Conservation (phyloP, 257 asterid genomes). For the Ballota nigra region DNA sequence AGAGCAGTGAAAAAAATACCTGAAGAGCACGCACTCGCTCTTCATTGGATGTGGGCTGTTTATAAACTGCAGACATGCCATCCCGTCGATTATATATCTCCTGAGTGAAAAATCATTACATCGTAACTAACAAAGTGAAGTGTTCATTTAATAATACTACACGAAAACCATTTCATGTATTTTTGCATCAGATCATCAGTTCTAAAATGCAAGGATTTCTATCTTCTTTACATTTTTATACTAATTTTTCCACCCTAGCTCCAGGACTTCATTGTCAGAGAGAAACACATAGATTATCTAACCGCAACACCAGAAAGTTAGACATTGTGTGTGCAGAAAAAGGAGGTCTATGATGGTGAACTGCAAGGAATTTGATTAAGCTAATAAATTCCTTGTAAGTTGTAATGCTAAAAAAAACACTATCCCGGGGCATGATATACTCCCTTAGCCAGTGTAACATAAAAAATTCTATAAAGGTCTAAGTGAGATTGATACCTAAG, state of each 20-base stretch:
- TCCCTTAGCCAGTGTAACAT: background rate
- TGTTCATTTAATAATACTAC: slow-evolving; percentile 2
- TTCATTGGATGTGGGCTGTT: slow-evolving; percentile 58
- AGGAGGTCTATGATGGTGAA: background rate
- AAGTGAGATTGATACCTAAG: background rate
- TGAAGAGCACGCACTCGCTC: slow-evolving; percentile 63
- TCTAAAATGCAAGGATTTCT: background rate
- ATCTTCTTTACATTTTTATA: background rate
- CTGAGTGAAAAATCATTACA: slow-evolving; percentile 29
- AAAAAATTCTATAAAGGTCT: background rate
- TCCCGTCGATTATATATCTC: slow-evolving; percentile 48
- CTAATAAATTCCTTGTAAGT: too few species aligned
- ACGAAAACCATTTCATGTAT: background rate
- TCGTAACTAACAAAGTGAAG: background rate
- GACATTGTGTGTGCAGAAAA: background rate
- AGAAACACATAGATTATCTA: background rate
- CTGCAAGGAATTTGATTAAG: background rate
- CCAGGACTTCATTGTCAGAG: background rate
- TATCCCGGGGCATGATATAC: background rate
- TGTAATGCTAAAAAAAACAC: background rate
- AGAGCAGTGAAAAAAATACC: slow-evolving; percentile 36
- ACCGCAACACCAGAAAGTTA: background rate
- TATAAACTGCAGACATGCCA: slow-evolving; percentile 62
- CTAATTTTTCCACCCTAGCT: background rate
- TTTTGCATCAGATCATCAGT: background rate